These are phyloP conservation scores for Vanrija sp. DNA, from an alignment of 1,284 basidiomycete species.

Conservation along the genomic window DNA sequence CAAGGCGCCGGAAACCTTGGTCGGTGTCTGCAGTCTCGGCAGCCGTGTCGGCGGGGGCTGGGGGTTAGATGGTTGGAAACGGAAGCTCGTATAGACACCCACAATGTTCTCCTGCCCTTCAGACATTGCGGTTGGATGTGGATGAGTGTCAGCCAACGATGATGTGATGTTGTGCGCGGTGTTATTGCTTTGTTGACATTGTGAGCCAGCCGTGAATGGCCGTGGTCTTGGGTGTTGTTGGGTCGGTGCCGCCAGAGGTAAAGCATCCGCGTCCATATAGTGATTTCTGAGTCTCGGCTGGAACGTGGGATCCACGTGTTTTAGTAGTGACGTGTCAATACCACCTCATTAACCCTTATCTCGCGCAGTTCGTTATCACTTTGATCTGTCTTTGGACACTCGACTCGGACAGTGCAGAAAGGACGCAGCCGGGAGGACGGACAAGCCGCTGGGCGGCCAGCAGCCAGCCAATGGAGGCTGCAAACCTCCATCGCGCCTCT, in stretches of 20 bases:
- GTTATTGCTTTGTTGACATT: slow-evolving; percentile 1
- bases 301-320: neutral
- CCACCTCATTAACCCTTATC: too few species aligned
- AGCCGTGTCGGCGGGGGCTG: slow-evolving; percentile 25
- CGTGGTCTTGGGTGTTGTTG: slow-evolving; percentile 2
- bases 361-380: too few species aligned
- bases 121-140: slow-evolving; percentile 21
- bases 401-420: too few species aligned
- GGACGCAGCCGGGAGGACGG: too few species aligned
- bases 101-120: slow-evolving; percentile 37
- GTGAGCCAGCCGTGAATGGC: neutral
- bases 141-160: neutral
- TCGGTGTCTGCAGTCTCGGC: slow-evolving; percentile 29
- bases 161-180: neutral
- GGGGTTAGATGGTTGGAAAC: neutral
- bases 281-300: neutral
- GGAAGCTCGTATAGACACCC: slow-evolving; percentile 1
- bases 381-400: too few species aligned
- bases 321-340: slow-evolving; percentile 2
- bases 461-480: neutral
- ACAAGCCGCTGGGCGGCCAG: slow-evolving; percentile 1
- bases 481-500: neutral
- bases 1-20: neutral
- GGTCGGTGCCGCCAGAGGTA: neutral
- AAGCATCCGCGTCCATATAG: slow-evolving; percentile 11